Evolutionary conservation across 2,329 filamentous ascomycete genomes (phyloP).

Genomic region (Arthroderma sp.): DNA sequence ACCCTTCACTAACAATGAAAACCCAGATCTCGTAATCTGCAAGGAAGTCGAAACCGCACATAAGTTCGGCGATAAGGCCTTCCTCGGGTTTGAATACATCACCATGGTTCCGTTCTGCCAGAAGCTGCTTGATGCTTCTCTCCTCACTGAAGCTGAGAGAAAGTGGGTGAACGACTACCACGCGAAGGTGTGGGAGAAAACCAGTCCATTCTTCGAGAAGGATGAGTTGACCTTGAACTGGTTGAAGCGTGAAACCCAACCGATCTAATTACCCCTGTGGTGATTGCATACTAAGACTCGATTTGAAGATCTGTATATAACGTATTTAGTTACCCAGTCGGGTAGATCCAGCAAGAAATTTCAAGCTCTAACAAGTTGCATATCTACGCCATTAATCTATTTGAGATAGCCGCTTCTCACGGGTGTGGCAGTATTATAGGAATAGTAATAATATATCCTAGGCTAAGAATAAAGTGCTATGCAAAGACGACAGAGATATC

Average conservation of each 20-base stretch:
- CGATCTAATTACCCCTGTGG: conserved; percentile 20
- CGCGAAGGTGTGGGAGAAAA: conserved; percentile 68
- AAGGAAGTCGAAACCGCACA: conserved; percentile 76
- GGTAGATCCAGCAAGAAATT: background rate
- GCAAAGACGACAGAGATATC: background rate
- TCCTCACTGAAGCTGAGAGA: conserved; percentile 65
- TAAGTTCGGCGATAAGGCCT: conserved; percentile 86
- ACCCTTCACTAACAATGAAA: background rate
- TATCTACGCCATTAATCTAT: background rate
- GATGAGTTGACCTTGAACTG: conserved; percentile 63
- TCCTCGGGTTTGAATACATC: conserved; percentile 89
- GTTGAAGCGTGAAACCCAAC: conserved; percentile 76
- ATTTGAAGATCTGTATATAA: background rate
- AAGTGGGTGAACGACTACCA: conserved; percentile 83
- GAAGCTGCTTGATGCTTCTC: conserved; percentile 64
- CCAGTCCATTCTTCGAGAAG: conserved; percentile 59
- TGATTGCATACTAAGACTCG: background rate
- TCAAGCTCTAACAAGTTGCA: background rate
- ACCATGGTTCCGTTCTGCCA: conserved; percentile 93
- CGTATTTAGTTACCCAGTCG: background rate
- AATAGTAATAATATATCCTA: background rate
- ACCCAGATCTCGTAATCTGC: conserved; percentile 67
- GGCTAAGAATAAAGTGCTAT: background rate
- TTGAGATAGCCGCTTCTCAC: background rate
- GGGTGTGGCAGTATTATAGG: background rate